Evolutionary conservation across 1,284 basidiomycete genomes (phyloP), one percentile per base, ranked within the genome.

Genomic region (Caloboletus inedulis): DNA sequence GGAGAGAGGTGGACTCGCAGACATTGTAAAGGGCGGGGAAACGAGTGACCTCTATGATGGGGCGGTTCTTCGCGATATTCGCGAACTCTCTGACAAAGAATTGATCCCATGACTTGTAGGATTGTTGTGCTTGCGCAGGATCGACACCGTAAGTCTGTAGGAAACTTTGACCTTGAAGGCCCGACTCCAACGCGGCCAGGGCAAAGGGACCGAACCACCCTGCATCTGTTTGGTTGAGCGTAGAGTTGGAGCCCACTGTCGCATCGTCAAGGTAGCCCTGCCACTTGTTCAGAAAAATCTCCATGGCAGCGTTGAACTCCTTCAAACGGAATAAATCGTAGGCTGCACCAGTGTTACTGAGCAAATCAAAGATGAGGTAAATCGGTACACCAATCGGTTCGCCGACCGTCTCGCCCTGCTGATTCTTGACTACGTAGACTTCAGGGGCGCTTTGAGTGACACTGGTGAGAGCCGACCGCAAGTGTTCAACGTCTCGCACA

Each of bases 1-100:
- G 69, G 60, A 77, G 74, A 13, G 73, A 57, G 31, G 66, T 72
- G 21, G 73, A 75, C 60, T 81, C 79, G 69, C 79, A 81, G 2
- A 74, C 66, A 57, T 71, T 75, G 51, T 62, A 68, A 44, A 81
- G n/a, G n/a, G n/a, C n/a, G n/a, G n/a, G n/a, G n/a, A n/a, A n/a
- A n/a, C n/a, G n/a, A n/a, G n/a, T n/a, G n/a, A n/a, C n/a, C n/a
- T n/a, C n/a, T n/a, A n/a, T n/a, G n/a, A n/a, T n/a, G n/a, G n/a
- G n/a, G n/a, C n/a, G n/a, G n/a, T n/a, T n/a, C n/a, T n/a, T n/a
- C n/a, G n/a, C n/a, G 34, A 3, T n/a, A 36, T 10, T 36, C 16
- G 34, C 34, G 31, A 33, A 14, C 31, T 16, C 14, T 33, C 31
- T 33, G 31, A 14, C 16, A 7, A 33, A 36, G n/a, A 36, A 36